These are phyloP conservation scores for Quercus lobata DNA, from an alignment of 331 rosid species.

Conservation along the genomic window DNA sequence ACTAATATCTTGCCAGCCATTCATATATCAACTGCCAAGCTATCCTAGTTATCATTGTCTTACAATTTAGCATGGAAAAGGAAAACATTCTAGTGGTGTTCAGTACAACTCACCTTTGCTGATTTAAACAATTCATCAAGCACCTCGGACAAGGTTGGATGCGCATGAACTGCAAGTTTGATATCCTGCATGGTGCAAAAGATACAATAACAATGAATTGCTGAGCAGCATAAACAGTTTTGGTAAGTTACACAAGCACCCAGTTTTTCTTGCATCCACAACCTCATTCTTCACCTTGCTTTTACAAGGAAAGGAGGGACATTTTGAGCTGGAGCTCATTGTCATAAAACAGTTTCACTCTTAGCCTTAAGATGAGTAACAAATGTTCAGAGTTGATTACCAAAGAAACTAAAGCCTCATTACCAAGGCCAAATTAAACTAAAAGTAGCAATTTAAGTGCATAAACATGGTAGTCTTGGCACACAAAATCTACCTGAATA, in stretches of 20 bases:
- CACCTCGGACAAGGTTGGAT: constrained; percentile 98
- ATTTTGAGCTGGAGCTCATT: too few relatives aligned
- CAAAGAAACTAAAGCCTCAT: not conserved
- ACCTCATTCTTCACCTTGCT: too few relatives aligned
- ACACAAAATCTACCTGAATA: constrained; percentile 63
- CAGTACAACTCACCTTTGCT: constrained; percentile 68
- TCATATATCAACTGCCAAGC: not conserved
- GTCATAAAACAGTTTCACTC: not conserved
- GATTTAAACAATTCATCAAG: constrained; percentile 93
- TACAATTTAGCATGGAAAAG: not conserved
- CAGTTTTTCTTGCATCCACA: too few relatives aligned
- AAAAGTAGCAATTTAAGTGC: not conserved
- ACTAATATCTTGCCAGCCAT: not conserved
- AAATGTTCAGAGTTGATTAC: not conserved
- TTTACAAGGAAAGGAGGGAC: too few relatives aligned
- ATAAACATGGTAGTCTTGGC: not conserved
- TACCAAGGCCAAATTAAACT: not conserved
- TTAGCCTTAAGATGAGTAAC: not conserved
- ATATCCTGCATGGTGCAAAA: constrained; percentile 59
- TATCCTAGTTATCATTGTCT: not conserved
- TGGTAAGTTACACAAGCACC: too few relatives aligned
- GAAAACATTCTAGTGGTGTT: not conserved
- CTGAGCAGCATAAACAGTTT: not conserved
- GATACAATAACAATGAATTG: not conserved
- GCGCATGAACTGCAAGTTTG: constrained; percentile 88